Base-by-base conservation (phyloP, 176 grass and related monocot species). In the Juncus inflexus region DNA sequence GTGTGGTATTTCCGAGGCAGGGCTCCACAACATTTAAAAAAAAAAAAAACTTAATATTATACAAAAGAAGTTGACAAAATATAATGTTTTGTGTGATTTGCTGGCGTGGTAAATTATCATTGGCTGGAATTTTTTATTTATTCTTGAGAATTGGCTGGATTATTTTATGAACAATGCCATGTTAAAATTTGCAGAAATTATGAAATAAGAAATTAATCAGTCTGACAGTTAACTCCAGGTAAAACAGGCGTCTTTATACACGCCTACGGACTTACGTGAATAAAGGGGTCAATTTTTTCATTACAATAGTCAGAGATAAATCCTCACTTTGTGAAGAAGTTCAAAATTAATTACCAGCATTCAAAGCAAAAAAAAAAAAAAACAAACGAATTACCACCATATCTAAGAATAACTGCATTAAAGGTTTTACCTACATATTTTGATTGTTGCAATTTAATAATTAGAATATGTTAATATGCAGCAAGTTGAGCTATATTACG, bases 1-100 rank as follows among this genome's bases (percentile, higher is more conserved):
- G 75, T 14, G 79, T 79, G 84, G 80, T 78, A 80, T 75, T 77
- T 78, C 80, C 41, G 65, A 78, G 78, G 4, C 10, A 79, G 52
- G 85, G 81, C 86, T 89, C 80, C 86, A 89, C 67, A 56, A 61
- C 60, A 78, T 83, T 47, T 1, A 9, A 47, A 47, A 47, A 14
- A 66, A n/a, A n/a, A n/a, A n/a, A n/a, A n/a, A n/a, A 42, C 28
- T 60, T 60, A 45, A 4, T 45, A 47, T 47, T 47, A 5, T 6
- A 47, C 43, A 47, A 47, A 47, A 45, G 3, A 45, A 47, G 9
- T 47, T 47, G 4, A 6, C 4, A 9, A 47, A 47, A 47, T 47
- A 47, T 47, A 47, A 28, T 1, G 19, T 28, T 28, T 28, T 28
- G 19, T 0, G 19, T 28, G 19, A 28, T 1, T 0, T 28, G 19